Base-by-base conservation (phyloP, 805 yeast genomes). In the Metschnikowia reukaufii region DNA sequence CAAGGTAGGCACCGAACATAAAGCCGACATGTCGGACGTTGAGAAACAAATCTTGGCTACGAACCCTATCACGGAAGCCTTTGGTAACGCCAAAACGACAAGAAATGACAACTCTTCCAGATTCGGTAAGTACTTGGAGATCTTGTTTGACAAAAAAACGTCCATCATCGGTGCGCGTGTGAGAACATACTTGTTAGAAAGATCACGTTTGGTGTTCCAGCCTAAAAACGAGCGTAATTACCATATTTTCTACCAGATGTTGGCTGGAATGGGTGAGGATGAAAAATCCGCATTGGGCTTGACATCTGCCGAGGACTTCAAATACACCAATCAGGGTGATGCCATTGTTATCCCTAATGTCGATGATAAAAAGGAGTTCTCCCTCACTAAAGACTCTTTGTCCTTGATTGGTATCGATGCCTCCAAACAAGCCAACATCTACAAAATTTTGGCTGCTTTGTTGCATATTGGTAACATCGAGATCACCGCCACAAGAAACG, bases 21-120 rank as follows among this genome's bases (percentile, higher is more conserved):
- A 65, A 49, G 54, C 74, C 31, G 92, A 88, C 55, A 85, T 92
- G 85, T 86, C 95, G 25, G 86, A 85, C 51, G 92, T 92, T 21
- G 99, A 92, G 69, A 86, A 87, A 62, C 96, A 88, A 70, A 92
- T 92, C 47, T 77, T 92, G 60, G 98, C 99, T 12, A 94, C 98
- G 0, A 92, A 92, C 64, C 98, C 98, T 2, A 86, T 94, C 58
- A 86, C 94, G 85, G 99, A 94, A 71, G 94, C 98, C 0, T 94
- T 94, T 68, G 99, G 99, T 74, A 94, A 95, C 67, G 98, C 99
- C 6, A 92, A 92, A 64, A 92, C 99, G 2, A 86, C 96, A 16
- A 84, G 99, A 74, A 92, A 92, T 65, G 97, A 92, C 70, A 92
- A 92, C 69, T 94, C 98, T 23, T 92, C 98, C 20, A 85, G 99